These are phyloP conservation scores for Takashimella koratensis DNA, from an alignment of 1,284 basidiomycete genomes.

Conservation along the genomic window DNA sequence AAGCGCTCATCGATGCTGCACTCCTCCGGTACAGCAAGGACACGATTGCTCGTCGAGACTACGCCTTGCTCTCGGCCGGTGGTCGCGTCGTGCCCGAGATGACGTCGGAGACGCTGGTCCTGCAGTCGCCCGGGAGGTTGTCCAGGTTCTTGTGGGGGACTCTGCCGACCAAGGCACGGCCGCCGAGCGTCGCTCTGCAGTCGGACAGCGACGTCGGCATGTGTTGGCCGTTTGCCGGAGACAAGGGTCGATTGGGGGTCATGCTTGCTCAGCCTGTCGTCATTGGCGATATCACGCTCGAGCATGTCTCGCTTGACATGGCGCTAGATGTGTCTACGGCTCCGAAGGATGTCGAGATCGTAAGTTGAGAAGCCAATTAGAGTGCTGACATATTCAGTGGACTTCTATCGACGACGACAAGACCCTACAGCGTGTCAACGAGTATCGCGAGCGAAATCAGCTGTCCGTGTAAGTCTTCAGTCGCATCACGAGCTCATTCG, in stretches of 20 bases:
- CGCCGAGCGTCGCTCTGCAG: background rate
- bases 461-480: background rate
- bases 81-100: slow-evolving; percentile 73
- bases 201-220: slow-evolving; percentile 70
- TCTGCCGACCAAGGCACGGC: background rate
- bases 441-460: background rate
- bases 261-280: slow-evolving; percentile 62
- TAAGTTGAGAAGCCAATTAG: slow-evolving; percentile 23
- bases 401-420: slow-evolving; percentile 66
- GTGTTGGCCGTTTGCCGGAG: slow-evolving; percentile 88
- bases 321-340: slow-evolving; percentile 75
- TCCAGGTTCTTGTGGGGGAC: slow-evolving; percentile 21
- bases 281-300: slow-evolving; percentile 76
- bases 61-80: slow-evolving; percentile 77
- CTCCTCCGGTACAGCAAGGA: slow-evolving; percentile 70
- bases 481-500: background rate
- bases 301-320: slow-evolving; percentile 76
- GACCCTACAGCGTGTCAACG: background rate
- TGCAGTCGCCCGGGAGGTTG: slow-evolving; percentile 52
- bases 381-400: slow-evolving; percentile 56
- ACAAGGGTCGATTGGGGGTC: slow-evolving; percentile 75
- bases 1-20: slow-evolving; percentile 64
- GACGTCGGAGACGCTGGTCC: slow-evolving; percentile 71
- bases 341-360: slow-evolving; percentile 71
- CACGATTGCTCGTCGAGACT: slow-evolving; percentile 74